Conservation (phyloP, 2,329 filamentous ascomycete species). For the Pyrenophora tritici-repentis region DNA sequence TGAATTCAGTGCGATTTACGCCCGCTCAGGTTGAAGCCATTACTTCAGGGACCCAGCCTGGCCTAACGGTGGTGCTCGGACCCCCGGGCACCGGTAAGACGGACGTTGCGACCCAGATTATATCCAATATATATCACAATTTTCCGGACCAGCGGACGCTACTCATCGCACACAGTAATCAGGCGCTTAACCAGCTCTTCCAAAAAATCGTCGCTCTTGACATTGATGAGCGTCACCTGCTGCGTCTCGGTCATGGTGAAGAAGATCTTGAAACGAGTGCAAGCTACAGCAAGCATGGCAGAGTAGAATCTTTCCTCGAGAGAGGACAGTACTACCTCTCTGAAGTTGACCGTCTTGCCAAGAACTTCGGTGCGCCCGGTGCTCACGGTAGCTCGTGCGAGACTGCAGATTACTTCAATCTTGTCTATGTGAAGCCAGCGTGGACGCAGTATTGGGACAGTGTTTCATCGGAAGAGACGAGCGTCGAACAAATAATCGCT, state of each 20-base stretch:
- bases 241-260: constrained; percentile 92
- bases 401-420: constrained; percentile 95
- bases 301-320: constrained; percentile 93
- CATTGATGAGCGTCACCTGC: constrained; percentile 91
- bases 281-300: constrained; percentile 91
- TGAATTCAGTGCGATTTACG: constrained; percentile 86
- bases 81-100: constrained; percentile 98
- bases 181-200: constrained; percentile 95
- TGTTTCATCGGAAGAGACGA: constrained; percentile 61
- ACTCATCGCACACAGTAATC: constrained; percentile 94
- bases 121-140: constrained; percentile 98
- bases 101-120: constrained; percentile 98
- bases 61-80: constrained; percentile 89
- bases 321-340: constrained; percentile 77
- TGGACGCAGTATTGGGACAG: constrained; percentile 84
- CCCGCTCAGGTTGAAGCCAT: constrained; percentile 91
- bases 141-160: constrained; percentile 91
- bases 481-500: constrained; percentile 66
- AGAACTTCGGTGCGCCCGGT: constrained; percentile 82
- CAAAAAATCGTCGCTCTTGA: constrained; percentile 96
- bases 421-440: constrained; percentile 83
- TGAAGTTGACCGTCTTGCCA: constrained; percentile 85
- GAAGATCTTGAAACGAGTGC: constrained; percentile 86
- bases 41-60: constrained; percentile 89
- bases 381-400: constrained; percentile 97